A percentile compares a stretch with the other conserved stretches of the same genome.
Evolutionary conservation across 306 rosid genomes (phyloP).

Genomic region (Hippophae gyantsensis): DNA sequence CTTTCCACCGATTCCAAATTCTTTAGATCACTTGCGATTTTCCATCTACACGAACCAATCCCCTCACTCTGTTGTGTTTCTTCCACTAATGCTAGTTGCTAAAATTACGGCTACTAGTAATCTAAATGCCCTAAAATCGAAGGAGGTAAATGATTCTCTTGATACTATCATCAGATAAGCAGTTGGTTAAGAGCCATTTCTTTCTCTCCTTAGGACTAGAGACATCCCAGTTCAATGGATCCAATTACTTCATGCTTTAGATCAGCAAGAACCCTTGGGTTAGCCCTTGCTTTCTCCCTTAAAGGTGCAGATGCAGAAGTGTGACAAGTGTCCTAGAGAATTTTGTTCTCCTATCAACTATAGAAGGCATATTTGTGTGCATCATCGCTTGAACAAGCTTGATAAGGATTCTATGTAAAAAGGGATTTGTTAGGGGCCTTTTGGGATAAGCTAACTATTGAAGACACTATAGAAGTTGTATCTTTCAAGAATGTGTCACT

Average conservation of each 20-base stretch:
- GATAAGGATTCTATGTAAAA: slow-evolving; percentile 63
- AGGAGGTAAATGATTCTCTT: slow-evolving; percentile 47
- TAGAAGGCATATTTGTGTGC: slow-evolving; percentile 70
- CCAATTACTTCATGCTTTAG: too few relatives aligned
- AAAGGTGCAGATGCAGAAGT: too few relatives aligned
- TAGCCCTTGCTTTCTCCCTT: too few relatives aligned
- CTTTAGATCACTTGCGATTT: slow-evolving; percentile 30
- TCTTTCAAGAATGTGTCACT: slow-evolving; percentile 45
- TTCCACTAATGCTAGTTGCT: slow-evolving; percentile 45
- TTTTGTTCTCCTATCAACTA: slow-evolving; percentile 72
- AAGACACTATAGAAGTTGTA: slow-evolving; percentile 59
- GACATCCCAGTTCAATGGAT: too few relatives aligned
- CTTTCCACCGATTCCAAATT: slow-evolving; percentile 8
- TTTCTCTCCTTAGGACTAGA: too few relatives aligned
- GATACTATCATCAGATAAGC: slow-evolving; percentile 65
- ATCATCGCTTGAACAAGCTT: slow-evolving; percentile 62
- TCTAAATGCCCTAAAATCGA: slow-evolving; percentile 51
- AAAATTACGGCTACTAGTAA: slow-evolving; percentile 36
- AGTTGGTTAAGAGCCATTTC: slow-evolving; percentile 18
- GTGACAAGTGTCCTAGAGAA: slow-evolving; percentile 24
- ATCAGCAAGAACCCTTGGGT: too few relatives aligned
- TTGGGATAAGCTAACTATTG: slow-evolving; percentile 82
- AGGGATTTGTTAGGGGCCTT: slow-evolving; percentile 64
- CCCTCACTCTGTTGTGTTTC: slow-evolving; percentile 2
- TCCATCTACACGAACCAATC: slow-evolving; percentile 28